Evolutionary conservation across 306 rosid species (phyloP).

Genomic region (Lathyrus tuberosus): DNA sequence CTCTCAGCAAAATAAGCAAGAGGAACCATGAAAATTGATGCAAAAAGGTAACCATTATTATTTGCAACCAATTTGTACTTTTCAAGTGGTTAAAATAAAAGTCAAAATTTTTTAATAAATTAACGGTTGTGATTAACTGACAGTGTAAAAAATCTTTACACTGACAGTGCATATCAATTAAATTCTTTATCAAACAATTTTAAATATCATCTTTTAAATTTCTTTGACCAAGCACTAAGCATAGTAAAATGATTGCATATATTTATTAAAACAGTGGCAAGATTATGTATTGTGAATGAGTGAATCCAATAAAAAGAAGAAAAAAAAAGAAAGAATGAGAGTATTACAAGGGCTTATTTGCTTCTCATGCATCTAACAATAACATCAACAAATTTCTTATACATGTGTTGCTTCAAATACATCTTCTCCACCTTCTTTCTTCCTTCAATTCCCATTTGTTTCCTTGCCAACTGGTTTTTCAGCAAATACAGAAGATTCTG

Average conservation of each 20-base stretch:
- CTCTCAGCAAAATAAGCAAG: conserved; percentile 42
- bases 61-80: conserved; percentile 36
- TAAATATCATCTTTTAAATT: background rate
- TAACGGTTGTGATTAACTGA: too few relatives aligned
- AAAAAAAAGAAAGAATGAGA: conserved; percentile 36
- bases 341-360: conserved; percentile 46
- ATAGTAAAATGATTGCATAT: background rate
- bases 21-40: conserved; percentile 36
- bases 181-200: background rate
- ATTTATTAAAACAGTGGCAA: background rate
- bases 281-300: conserved; percentile 23
- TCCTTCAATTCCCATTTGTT: conserved; percentile 81
- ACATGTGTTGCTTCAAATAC: conserved; percentile 91
- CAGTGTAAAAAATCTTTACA: too few relatives aligned
- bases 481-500: conserved; percentile 69
- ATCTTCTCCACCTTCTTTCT: conserved; percentile 72
- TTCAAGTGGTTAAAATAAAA: too few relatives aligned
- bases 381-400: conserved; percentile 81
- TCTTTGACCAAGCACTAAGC: background rate
- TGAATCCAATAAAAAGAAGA: conserved; percentile 16
- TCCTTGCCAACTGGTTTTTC: conserved; percentile 61
- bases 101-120: too few relatives aligned
- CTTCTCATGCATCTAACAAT: conserved; percentile 82
- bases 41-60: conserved; percentile 35
- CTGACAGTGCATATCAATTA: too few relatives aligned